Evolutionary conservation across 2,329 filamentous ascomycete genomes (phyloP), one percentile per base, ranked within the genome.

Genomic region (Karstenula rhodostoma): DNA sequence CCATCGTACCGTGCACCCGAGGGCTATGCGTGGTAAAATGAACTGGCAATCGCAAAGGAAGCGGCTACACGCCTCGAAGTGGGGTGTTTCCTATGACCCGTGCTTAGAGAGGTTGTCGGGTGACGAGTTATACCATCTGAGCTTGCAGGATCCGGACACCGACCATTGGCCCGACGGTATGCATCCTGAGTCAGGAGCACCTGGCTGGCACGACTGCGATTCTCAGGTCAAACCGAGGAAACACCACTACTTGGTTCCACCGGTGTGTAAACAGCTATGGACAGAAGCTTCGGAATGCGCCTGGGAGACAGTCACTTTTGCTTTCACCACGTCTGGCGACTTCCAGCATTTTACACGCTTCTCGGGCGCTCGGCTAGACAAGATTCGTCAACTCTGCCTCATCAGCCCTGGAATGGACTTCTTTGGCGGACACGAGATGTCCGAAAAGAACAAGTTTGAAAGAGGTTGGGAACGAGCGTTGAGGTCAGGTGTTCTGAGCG

Each of bases 241-340:
- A 22, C 35, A 29, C 12, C 42, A 55, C 29, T 55, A 55, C 40
- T n/a, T 55, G 17, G 42, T 55, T 46, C 52, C 52, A 17, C 52
- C 52, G 10, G 42, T 55, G 6, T 55, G 52, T 25, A 55, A 55
- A 22, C 52, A 55, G 19, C 10, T 55, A 3, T 55, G 52, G 52
- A 47, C 32, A 4, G 52, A 55, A 25, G 52, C 42, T 27, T 55
- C 52, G 12, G 42, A 46, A 29, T 47, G 52, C 40, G 52, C 42
- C 12, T 55, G 52, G 52, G 46, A 55, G 19, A 55, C 52, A 19
- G 32, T 46, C 4, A 55, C 52, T 9, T 55, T 55, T 55, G 52
- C 52, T 13, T 55, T 55, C 23, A n/a, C 44, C 12, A 37, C 27
- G 17, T 55, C 52, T 17, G 52, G 52, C 25, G 52, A 55, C 29